Conservation (phyloP, 2,329 filamentous ascomycete genomes). For the Lasiodiplodia sp. region DNA sequence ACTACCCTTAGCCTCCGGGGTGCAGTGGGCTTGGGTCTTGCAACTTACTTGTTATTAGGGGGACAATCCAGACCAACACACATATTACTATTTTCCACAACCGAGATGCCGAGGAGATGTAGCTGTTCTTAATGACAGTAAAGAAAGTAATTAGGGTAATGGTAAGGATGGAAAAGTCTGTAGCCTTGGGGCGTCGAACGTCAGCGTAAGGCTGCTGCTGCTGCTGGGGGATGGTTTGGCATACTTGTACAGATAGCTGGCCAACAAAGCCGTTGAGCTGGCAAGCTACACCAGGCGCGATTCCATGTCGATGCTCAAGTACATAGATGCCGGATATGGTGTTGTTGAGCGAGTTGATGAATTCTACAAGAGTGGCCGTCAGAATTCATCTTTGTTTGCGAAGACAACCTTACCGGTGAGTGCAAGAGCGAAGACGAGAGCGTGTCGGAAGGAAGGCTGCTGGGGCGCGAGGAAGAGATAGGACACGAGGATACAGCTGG, state of each 20-base stretch:
- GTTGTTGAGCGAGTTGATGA: slow-evolving; percentile 54
- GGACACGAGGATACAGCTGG: slow-evolving; percentile 34
- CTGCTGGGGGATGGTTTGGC: background rate
- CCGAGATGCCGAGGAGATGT: slow-evolving; percentile 42
- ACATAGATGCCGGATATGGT: slow-evolving; percentile 51
- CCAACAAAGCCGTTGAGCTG: slow-evolving; percentile 55
- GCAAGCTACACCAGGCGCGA: slow-evolving; percentile 46
- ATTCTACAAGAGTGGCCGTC: slow-evolving; percentile 45
- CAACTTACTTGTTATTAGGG: slow-evolving; percentile 47
- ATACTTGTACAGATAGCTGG: slow-evolving; percentile 55
- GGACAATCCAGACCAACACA: slow-evolving; percentile 51
- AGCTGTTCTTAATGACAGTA: slow-evolving; percentile 47
- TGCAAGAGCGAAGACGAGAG: slow-evolving; percentile 37
- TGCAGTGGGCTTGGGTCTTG: too few species aligned
- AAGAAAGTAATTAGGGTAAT: slow-evolving; percentile 55
- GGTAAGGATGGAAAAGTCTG: slow-evolving; percentile 53
- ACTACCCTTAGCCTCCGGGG: background rate
- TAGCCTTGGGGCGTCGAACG: slow-evolving; percentile 33
- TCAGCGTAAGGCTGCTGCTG: slow-evolving; percentile 4
- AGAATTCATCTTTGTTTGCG: background rate
- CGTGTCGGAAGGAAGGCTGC: slow-evolving; percentile 37
- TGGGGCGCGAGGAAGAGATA: slow-evolving; percentile 35
- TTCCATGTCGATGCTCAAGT: slow-evolving; percentile 37
- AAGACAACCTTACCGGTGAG: slow-evolving; percentile 33
- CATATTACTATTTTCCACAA: slow-evolving; percentile 45